phyloP scores from a whole-genome alignment of 768 basidiomycete genomes.

The Leccinum arenicola region DNA sequence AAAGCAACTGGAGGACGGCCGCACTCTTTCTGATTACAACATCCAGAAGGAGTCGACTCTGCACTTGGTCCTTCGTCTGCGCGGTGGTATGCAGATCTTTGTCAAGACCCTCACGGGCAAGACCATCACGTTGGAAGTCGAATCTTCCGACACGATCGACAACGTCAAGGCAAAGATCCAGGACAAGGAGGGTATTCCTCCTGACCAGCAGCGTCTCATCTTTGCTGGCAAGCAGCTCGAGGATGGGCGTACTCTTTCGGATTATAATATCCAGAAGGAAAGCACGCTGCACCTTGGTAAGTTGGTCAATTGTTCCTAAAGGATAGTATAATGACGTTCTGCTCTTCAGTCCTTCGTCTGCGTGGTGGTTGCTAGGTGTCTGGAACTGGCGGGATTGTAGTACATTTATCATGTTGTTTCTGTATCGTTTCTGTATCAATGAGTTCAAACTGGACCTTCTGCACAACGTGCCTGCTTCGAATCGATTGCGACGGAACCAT shows the following conservation, averaged over 20 bases:
- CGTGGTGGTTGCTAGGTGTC: slow-evolving; percentile 64
- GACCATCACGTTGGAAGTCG: slow-evolving; percentile 75
- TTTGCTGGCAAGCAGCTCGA: slow-evolving; percentile 80
- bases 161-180: slow-evolving; percentile 78
- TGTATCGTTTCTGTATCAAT: slow-evolving; percentile 1
- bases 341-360: slow-evolving; percentile 59
- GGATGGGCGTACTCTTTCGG: slow-evolving; percentile 73
- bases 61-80: slow-evolving; percentile 70
- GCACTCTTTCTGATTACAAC: slow-evolving; percentile 80
- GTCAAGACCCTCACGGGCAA: slow-evolving; percentile 74
- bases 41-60: slow-evolving; percentile 83
- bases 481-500: background rate
- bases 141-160: slow-evolving; percentile 74
- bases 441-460: background rate
- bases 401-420: background rate
- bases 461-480: background rate
- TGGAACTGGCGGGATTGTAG: background rate
- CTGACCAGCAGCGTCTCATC: slow-evolving; percentile 77
- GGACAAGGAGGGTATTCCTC: slow-evolving; percentile 79
- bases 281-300: slow-evolving; percentile 59
- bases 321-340: background rate
- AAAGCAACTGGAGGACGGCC: slow-evolving; percentile 92
- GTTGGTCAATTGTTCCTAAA: background rate
- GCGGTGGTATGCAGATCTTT: slow-evolving; percentile 71
- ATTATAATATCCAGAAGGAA: slow-evolving; percentile 78